Base-by-base conservation (phyloP, 192 early-diverging fungal genomes). In the Rhizophlyctis rosea region DNA sequence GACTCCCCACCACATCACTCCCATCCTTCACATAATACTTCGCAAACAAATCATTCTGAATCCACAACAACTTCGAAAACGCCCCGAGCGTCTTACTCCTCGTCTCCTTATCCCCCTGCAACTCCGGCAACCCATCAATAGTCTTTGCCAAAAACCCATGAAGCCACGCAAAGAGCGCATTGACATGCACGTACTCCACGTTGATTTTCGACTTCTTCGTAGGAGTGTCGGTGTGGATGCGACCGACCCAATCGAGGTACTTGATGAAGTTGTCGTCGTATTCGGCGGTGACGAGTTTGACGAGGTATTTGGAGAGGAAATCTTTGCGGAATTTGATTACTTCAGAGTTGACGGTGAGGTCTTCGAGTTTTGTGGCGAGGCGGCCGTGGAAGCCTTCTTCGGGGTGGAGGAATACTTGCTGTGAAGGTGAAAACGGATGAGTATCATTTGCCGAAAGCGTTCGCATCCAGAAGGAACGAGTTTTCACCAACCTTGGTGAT, bases 21-120 rank as follows among this genome's bases (percentile, higher is more conserved):
- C 83, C 77, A 24, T 90, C 87, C 47, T 75, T 77, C 53, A 85
- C 80, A 47, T 92, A 91, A 55, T 87, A 90, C 68, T 79, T 79
- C 30, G 83, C 80, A 74, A 91, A 92, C 56, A 88, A 75, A 62
- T 92, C 90, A 62, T 86, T 92, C 76, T 92, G 90, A 50, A 92
- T 77, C 90, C 90, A 92, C 32, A 92, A 80, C 47, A 92, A 72
- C 74, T 91, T 92, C 64, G 77, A 81, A 59, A 88, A 92, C 3
- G 90, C 90, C n/a, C 74, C 68, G 9, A 76, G 54, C 3, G 62
- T 71, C 44, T 61, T 64, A 3, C 52, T 54, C 27, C 57, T 53
- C 23, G 25, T 33, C 9, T 32, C 66, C 7, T 34, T 29, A 27
- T 71, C 55, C 9, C 28, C 24, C 47, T 67, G 65, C 50, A 71